Conservation (phyloP, 106 monocot genomes). For the Dioscorea zingiberensis region DNA sequence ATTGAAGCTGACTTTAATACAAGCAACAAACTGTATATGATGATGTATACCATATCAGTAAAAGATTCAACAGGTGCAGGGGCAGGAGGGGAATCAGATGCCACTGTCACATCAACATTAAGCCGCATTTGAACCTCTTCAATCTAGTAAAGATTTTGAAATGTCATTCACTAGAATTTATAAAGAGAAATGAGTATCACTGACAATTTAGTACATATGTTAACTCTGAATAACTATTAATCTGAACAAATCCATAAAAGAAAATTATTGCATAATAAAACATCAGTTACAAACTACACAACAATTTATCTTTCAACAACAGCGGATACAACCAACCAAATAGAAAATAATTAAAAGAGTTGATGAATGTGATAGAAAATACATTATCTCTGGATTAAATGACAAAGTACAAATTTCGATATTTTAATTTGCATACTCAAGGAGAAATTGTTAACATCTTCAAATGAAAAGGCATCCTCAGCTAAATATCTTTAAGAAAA, state of each 20-base stretch:
- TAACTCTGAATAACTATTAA: not conserved
- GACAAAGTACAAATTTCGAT: no score
- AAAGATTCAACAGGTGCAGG: constrained; percentile 53
- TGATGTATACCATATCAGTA: constrained; percentile 38
- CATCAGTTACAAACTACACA: not conserved
- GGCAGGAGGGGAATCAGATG: constrained; percentile 27
- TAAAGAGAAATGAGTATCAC: not conserved
- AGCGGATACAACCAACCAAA: not conserved
- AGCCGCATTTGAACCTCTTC: constrained; percentile 44
- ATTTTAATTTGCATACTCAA: no score
- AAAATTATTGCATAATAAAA: not conserved
- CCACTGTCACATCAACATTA: constrained; percentile 51
- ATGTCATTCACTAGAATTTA: not conserved
- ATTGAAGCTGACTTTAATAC: not conserved
- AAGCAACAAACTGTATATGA: not conserved
- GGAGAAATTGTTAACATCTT: no score
- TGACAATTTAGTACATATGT: not conserved
- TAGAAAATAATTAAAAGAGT: no score
- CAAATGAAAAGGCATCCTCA: no score
- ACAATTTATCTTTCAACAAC: not conserved
- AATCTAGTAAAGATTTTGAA: constrained; percentile 17
- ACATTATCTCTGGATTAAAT: no score
- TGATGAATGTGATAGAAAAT: no score
- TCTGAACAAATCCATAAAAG: not conserved
- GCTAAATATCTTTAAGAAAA: no score